A percentile compares a stretch with the other conserved stretches of the same genome.
These are phyloP conservation scores for Russula abietina DNA, from an alignment of 768 basidiomycete species.

Conservation along the genomic window DNA sequence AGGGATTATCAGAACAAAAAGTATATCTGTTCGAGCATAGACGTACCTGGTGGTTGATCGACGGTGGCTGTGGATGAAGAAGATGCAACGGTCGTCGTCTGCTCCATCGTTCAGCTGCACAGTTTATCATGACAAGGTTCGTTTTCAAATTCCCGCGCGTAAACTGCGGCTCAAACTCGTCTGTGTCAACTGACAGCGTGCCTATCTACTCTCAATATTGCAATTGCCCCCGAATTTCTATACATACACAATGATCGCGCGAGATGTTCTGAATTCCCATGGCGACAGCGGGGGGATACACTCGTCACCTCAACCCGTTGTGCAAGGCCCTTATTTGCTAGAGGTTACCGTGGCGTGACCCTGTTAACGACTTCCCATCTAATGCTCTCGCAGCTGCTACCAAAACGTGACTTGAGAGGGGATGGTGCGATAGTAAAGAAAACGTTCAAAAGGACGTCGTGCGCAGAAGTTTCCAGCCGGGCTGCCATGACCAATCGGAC, in stretches of 20 bases:
- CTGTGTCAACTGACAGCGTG: no score
- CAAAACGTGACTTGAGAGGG: constrained; percentile 71
- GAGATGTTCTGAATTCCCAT: constrained; percentile 92
- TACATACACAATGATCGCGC: constrained; percentile 55
- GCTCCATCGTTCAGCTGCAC: constrained; percentile 66
- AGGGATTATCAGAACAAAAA: background rate
- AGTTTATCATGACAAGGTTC: constrained; percentile 69
- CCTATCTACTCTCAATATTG: no score
- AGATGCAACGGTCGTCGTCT: constrained; percentile 35
- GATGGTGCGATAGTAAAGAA: constrained; percentile 65
- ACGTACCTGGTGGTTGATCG: constrained; percentile 21
- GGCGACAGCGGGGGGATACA: constrained; percentile 98
- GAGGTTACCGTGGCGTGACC: constrained; percentile 96
- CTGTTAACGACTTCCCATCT: constrained; percentile 90
- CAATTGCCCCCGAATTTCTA: constrained; percentile 39
- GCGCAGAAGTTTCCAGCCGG: constrained; percentile 77
- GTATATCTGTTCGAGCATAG: no score
- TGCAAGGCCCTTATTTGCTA: constrained; percentile 97
- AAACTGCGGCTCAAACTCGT: background rate
- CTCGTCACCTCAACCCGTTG: constrained; percentile 92
- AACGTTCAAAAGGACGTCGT: constrained; percentile 90
- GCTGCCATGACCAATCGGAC: constrained; percentile 89
- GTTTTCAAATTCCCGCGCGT: constrained; percentile 31
- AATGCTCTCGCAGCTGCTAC: constrained; percentile 75
- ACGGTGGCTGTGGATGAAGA: constrained; percentile 33